Conservation (phyloP, 176 grass and related monocot genomes). For the Urochloa ruziziensis region DNA sequence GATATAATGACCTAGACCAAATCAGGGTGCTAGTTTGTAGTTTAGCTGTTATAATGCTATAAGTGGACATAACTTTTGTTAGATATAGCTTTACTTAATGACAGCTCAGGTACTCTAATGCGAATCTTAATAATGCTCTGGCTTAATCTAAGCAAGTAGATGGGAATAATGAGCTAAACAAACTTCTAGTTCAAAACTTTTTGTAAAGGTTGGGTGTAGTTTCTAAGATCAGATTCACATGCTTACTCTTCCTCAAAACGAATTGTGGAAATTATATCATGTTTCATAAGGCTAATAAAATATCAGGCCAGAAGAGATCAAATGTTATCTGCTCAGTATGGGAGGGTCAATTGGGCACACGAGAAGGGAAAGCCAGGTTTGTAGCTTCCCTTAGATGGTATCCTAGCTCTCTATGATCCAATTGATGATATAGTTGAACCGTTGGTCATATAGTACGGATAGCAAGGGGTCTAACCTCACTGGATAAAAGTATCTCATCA, state of each 20-base stretch:
- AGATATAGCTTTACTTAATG: conserved; percentile 7
- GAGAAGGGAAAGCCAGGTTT: neutral
- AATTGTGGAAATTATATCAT: neutral
- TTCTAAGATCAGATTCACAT: neutral
- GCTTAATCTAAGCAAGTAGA: conserved; percentile 22
- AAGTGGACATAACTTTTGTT: conserved; percentile 4
- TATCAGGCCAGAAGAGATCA: conserved; percentile 2
- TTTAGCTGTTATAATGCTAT: neutral
- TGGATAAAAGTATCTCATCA: conserved; percentile 3
- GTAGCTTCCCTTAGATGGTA: neutral
- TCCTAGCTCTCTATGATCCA: neutral
- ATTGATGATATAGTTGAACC: neutral
- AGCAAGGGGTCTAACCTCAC: neutral
- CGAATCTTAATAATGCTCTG: too few relatives aligned
- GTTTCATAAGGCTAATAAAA: conserved; percentile 8
- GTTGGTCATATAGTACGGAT: neutral
- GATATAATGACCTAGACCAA: conserved; percentile 6
- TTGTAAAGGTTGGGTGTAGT: neutral
- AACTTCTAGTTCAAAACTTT: conserved; percentile 4
- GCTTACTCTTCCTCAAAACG: conserved; percentile 9
- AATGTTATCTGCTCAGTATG: neutral
- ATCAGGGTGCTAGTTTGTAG: conserved; percentile 18
- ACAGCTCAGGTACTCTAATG: conserved; percentile 1
- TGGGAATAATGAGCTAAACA: neutral
- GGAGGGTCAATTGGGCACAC: neutral